Percentiles rank a stretch among this genome's conserved stretches.
phyloP scores from a whole-genome alignment of 139 green algal genomes.

The Spirogloea muscicola region DNA sequence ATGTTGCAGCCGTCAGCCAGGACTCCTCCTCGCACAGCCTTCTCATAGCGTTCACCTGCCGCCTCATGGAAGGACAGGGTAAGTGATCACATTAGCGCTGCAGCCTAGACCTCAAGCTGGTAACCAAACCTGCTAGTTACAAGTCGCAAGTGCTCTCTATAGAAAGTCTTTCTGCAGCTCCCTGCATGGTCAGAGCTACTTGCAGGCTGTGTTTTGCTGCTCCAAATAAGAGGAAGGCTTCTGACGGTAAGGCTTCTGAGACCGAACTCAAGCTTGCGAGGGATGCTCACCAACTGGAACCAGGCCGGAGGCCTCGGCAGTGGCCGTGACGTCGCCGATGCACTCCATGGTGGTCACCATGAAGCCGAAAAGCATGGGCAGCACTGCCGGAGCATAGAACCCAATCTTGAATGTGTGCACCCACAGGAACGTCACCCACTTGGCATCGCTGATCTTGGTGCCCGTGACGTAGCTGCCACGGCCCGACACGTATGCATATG shows the following conservation, averaged over 20 bases:
- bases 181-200: background rate
- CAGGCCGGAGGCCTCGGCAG: slow-evolving; percentile 17
- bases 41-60: slow-evolving; percentile 12
- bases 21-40: background rate
- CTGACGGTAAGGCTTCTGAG: slow-evolving; percentile 1
- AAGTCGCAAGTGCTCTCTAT: background rate
- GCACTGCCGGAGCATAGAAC: slow-evolving; percentile 59
- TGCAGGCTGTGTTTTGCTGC: background rate
- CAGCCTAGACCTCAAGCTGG: background rate
- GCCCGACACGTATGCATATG: background rate
- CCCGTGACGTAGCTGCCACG: slow-evolving; percentile 36
- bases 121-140: background rate
- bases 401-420: slow-evolving; percentile 64
- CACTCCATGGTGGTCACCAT: slow-evolving; percentile 56
- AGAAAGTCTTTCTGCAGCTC: background rate
- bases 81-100: background rate
- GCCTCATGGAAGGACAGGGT: background rate
- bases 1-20: slow-evolving; percentile 8
- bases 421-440: slow-evolving; percentile 74
- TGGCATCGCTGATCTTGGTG: slow-evolving; percentile 45
- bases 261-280: too few species aligned
- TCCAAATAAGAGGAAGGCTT: background rate
- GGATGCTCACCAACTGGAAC: slow-evolving; percentile 20
- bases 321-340: slow-evolving; percentile 24
- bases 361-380: slow-evolving; percentile 61